Conservation (phyloP, 345 rosid genomes). For the Boechera retrofracta region DNA sequence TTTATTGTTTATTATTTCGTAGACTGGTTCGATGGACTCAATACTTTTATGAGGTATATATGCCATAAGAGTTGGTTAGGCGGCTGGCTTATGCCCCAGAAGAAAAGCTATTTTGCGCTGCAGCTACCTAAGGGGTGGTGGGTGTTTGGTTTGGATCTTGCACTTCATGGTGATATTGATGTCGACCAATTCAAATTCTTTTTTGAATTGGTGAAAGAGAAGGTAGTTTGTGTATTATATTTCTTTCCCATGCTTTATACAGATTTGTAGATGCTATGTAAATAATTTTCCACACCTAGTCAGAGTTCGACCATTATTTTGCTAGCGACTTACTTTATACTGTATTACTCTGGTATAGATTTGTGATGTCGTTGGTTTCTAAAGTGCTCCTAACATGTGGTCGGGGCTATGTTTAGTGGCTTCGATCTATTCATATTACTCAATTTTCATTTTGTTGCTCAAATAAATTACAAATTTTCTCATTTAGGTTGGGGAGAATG, state of each 20-base stretch:
- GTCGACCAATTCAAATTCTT: conserved; percentile 98
- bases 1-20: conserved; percentile 3
- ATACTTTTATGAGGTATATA: conserved; percentile 97
- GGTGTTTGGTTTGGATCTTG: conserved; percentile 98
- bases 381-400: conserved; percentile 9
- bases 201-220: conserved; percentile 70
- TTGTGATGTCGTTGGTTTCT: conserved; percentile 1
- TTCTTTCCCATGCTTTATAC: neutral
- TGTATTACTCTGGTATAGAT: conserved; percentile 6
- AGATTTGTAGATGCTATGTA: conserved; percentile 12
- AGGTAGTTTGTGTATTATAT: conserved; percentile 58
- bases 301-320: conserved; percentile 19
- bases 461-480: conserved; percentile 11
- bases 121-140: conserved; percentile 96
- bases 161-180: conserved; percentile 97
- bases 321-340: neutral
- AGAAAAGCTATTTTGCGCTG: conserved; percentile 96
- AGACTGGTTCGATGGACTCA: conserved; percentile 99
- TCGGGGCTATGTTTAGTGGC: conserved; percentile 18
- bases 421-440: conserved; percentile 17
- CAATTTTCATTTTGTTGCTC: conserved; percentile 5
- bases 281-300: neutral
- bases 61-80: conserved; percentile 99
- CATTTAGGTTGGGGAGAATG: conserved; percentile 71
- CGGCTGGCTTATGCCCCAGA: conserved; percentile 99